phyloP scores from a whole-genome alignment of 306 rosid genomes.

The Ammopiptanthus mongolicus region DNA sequence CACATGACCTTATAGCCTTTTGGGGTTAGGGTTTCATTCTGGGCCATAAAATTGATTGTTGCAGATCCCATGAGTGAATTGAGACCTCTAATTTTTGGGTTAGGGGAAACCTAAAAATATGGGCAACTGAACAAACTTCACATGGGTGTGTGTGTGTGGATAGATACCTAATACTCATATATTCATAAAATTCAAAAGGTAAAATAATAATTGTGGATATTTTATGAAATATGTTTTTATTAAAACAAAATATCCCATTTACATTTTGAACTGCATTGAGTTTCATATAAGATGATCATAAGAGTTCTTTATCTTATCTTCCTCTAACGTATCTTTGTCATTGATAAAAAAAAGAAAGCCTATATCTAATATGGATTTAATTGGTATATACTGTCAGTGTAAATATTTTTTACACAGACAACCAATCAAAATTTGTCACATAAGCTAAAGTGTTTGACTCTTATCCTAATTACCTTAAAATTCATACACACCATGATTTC shows the following conservation, averaged over 20 bases:
- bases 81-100: constrained; percentile 28
- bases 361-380: too few relatives aligned
- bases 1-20: constrained; percentile 1
- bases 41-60: not conserved
- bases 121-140: constrained; percentile 21
- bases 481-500: too few relatives aligned
- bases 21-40: not conserved
- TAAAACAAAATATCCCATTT: not conserved
- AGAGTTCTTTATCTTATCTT: not conserved
- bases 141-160: not conserved
- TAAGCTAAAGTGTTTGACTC: too few relatives aligned
- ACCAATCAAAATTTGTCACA: too few relatives aligned
- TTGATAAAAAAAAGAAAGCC: too few relatives aligned
- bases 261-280: not conserved
- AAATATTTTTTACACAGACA: too few relatives aligned
- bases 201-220: not conserved
- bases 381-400: too few relatives aligned
- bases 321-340: not conserved
- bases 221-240: not conserved
- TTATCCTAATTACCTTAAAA: too few relatives aligned
- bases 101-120: not conserved
- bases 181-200: not conserved
- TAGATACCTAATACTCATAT: not conserved
- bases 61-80: not conserved
- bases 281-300: not conserved